phyloP scores from a whole-genome alignment of 192 early-diverging fungal species.

The Paraglomus brasilianum region DNA sequence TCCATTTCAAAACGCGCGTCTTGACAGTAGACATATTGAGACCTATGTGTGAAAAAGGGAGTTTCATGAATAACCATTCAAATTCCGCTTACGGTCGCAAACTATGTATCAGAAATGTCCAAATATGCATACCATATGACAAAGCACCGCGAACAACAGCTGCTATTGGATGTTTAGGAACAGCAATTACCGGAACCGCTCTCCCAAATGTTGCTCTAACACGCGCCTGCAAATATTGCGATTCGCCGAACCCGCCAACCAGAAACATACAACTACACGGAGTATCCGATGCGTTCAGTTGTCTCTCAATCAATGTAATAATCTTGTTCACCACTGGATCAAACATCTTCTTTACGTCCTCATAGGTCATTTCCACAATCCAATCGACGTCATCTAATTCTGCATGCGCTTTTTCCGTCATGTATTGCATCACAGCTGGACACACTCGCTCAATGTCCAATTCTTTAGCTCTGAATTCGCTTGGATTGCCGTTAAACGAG shows the following conservation, averaged over 20 bases:
- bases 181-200: constrained; percentile 44
- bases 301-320: constrained; percentile 49
- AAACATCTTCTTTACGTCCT: constrained; percentile 54
- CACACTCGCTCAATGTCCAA: neutral
- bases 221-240: constrained; percentile 48
- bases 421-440: neutral
- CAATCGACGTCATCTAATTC: constrained; percentile 46
- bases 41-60: constrained; percentile 3
- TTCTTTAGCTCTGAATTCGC: neutral
- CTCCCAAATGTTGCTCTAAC: constrained; percentile 47
- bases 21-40: constrained; percentile 22
- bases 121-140: constrained; percentile 12
- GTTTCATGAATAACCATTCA: neutral
- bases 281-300: constrained; percentile 43
- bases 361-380: constrained; percentile 39
- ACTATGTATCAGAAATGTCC: neutral
- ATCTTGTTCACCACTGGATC: constrained; percentile 56
- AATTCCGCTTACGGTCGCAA: constrained; percentile 20
- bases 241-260: constrained; percentile 58
- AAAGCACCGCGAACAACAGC: constrained; percentile 55
- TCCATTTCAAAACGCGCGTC: constrained; percentile 27
- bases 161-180: constrained; percentile 50
- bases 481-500: neutral
- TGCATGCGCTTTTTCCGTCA: neutral
- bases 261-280: constrained; percentile 50